These are phyloP conservation scores for Phytopythium ostracodes DNA, from an alignment of 352 stramenopile species.

Conservation along the genomic window DNA sequence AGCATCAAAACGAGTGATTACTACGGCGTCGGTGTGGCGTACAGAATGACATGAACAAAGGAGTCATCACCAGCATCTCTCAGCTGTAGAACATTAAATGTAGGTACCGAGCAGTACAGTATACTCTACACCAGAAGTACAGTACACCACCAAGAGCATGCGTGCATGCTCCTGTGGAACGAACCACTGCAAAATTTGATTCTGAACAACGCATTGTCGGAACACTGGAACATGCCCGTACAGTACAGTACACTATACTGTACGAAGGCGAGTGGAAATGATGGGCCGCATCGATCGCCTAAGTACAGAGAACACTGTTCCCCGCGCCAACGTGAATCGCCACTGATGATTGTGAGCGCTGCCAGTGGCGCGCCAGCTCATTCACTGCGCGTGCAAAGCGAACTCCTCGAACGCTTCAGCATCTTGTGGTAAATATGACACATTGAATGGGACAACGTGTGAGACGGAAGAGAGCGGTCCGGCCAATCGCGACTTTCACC, in stretches of 20 bases:
- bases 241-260: not conserved
- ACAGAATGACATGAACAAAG: too few relatives aligned
- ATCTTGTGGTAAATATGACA: not conserved
- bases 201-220: conserved; percentile 1
- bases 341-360: not conserved
- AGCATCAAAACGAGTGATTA: too few relatives aligned
- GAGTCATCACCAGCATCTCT: too few relatives aligned
- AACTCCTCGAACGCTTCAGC: not conserved
- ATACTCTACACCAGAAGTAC: too few relatives aligned
- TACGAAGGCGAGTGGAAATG: not conserved
- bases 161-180: too few relatives aligned
- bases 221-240: not conserved
- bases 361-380: not conserved
- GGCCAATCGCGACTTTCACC: not conserved
- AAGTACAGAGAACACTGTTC: not conserved
- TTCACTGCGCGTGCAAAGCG: not conserved
- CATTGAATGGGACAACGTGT: not conserved
- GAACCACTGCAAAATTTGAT: not conserved
- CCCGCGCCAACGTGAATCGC: not conserved
- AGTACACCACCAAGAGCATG: too few relatives aligned
- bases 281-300: not conserved
- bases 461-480: not conserved
- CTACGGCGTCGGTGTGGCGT: too few relatives aligned
- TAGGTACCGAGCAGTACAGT: too few relatives aligned
- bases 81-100: too few relatives aligned